These are phyloP conservation scores for Pezicula rhizophila DNA, from an alignment of 2,329 filamentous ascomycete species.

Conservation along the genomic window DNA sequence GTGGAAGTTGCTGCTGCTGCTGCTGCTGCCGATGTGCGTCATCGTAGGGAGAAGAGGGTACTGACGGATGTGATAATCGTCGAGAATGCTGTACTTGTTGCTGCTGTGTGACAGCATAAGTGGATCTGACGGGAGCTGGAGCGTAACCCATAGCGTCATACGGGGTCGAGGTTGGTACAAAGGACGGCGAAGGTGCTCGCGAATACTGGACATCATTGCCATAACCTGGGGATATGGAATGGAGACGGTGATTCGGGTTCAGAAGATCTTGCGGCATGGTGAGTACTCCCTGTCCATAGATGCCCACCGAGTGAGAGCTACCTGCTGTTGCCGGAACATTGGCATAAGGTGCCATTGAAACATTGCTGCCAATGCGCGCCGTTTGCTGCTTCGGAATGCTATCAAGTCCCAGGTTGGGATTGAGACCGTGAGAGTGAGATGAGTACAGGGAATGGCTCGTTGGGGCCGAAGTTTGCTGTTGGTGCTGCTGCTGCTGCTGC, in stretches of 20 bases:
- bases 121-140: slow-evolving; percentile 54
- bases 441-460: slow-evolving; percentile 55
- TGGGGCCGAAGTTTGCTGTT: slow-evolving; percentile 37
- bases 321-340: slow-evolving; percentile 70
- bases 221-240: slow-evolving; percentile 57
- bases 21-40: slow-evolving; percentile 35
- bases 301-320: slow-evolving; percentile 54
- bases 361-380: slow-evolving; percentile 51
- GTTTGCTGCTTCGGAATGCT: slow-evolving; percentile 51
- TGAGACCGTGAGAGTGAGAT: slow-evolving; percentile 49
- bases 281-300: slow-evolving; percentile 61
- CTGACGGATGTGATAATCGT: slow-evolving; percentile 82
- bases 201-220: slow-evolving; percentile 60
- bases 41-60: slow-evolving; percentile 45
- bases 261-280: slow-evolving; percentile 70
- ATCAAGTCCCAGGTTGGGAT: slow-evolving; percentile 52
- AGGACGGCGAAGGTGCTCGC: slow-evolving; percentile 47
- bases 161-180: slow-evolving; percentile 43
- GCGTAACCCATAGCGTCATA: slow-evolving; percentile 77
- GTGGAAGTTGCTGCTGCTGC: slow-evolving; percentile 36
- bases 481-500: not conserved
- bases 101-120: slow-evolving; percentile 46
- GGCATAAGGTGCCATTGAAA: slow-evolving; percentile 63
- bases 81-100: slow-evolving; percentile 39
- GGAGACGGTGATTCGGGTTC: slow-evolving; percentile 55